Evolutionary conservation across 2,329 filamentous ascomycete species (phyloP), one percentile per base, ranked within the genome.

Genomic region (Zymoseptoria ardabiliae): DNA sequence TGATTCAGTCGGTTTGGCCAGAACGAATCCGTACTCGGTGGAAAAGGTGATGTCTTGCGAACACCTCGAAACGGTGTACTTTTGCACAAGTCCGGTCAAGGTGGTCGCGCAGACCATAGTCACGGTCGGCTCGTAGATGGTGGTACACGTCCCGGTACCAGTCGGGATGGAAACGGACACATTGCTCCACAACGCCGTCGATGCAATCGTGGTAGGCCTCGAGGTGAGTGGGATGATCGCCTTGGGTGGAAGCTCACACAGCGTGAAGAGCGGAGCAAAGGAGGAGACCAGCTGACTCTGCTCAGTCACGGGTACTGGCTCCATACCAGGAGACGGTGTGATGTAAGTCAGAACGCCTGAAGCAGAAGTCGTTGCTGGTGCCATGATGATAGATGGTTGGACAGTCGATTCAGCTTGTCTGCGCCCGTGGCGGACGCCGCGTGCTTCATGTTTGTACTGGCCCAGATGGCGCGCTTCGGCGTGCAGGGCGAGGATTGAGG

Each of bases 11-110:
- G 75, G 72, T 4, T 71, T 74, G 5, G 72, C 71, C n/a, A 78
- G 62, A 1, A 70, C 70, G 64, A 73, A 76, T n/a, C 75, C 76
- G 54, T 73, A 75, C 52, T 77, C 72, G 54, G 72, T 78, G 1
- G 76, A 78, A 63, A 78, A 79, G 3, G 77, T 78, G 53, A 79
- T 70, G 20, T 78, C 71, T 57, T 79, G 76, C 22, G 69, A 68
- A 62, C 77, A 79, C 5, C 73, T 68, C 13, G 75, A 72, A 55
- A 79, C 70, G 0, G 73, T 74, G 58, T 77, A 70, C 51, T 72
- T 73, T 6, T 72, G 71, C 1, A 71, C 74, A 2, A 79, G 67
- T 1, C 73, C 75, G 2, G 70, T 76, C 28, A 79, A 68, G 0
- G 72, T 75, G 0, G 77, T 79, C 1, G 74, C 73, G 68, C 77